A percentile compares a stretch with the other conserved stretches of the same genome.
Evolutionary conservation across 345 rosid genomes (phyloP).

Genomic region (Citrus hindsii): DNA sequence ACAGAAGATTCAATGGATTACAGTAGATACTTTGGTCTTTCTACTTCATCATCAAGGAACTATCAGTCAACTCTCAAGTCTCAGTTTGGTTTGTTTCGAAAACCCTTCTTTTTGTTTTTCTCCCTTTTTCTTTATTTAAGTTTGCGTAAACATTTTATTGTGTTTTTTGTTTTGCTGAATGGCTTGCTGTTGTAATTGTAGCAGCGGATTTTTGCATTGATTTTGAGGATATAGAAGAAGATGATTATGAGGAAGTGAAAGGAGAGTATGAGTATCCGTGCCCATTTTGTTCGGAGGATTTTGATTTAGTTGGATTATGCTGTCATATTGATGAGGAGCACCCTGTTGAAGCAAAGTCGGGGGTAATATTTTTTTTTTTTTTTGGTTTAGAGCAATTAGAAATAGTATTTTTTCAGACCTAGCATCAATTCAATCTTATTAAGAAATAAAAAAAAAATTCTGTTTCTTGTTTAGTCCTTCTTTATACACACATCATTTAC

Average conservation of each 20-base stretch:
- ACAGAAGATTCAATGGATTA: conserved; percentile 34
- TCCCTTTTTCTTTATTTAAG: background rate
- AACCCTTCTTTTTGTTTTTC: background rate
- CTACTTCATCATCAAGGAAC: conserved; percentile 40
- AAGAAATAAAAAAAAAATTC: background rate
- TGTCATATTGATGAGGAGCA: conserved; percentile 64
- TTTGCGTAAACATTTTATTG: background rate
- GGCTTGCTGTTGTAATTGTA: conserved; percentile 10
- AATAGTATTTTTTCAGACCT: background rate
- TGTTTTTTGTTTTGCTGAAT: background rate
- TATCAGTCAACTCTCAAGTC: conserved; percentile 34
- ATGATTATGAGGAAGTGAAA: conserved; percentile 39
- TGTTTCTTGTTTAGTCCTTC: too few species aligned
- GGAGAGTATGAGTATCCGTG: conserved; percentile 57
- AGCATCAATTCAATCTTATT: background rate
- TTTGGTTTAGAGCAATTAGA: background rate
- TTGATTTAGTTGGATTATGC: conserved; percentile 46
- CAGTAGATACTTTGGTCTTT: conserved; percentile 39
- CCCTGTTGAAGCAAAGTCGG: conserved; percentile 52
- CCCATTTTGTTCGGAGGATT: conserved; percentile 66
- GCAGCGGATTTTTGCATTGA: conserved; percentile 39
- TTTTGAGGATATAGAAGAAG: conserved; percentile 51
- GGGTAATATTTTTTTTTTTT: conserved; percentile 32
- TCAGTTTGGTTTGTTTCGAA: conserved; percentile 31
- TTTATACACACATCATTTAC: too few species aligned